These are phyloP conservation scores for Ogataea nitratoaversa DNA, from an alignment of 805 yeast genomes.

Conservation along the genomic window DNA sequence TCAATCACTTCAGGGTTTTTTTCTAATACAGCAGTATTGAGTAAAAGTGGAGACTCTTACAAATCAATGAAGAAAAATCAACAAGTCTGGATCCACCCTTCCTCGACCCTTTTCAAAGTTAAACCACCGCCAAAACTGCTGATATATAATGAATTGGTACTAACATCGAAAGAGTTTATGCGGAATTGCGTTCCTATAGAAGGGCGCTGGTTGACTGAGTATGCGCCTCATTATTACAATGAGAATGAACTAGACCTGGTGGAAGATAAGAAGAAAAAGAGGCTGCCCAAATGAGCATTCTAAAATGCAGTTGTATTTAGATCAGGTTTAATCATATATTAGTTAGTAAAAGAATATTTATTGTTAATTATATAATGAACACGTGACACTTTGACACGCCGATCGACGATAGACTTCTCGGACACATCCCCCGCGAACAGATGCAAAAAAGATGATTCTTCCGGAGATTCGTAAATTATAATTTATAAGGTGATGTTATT, in stretches of 20 bases:
- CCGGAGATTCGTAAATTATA: too few relatives aligned
- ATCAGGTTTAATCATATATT: too few relatives aligned
- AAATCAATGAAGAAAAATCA: slow-evolving; percentile 62
- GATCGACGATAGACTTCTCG: too few relatives aligned
- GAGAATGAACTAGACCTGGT: slow-evolving; percentile 10
- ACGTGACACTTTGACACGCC: too few relatives aligned
- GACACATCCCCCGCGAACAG: too few relatives aligned
- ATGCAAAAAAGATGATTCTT: too few relatives aligned
- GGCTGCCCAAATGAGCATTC: background rate
- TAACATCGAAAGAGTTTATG: slow-evolving; percentile 88
- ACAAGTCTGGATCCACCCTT: slow-evolving; percentile 81
- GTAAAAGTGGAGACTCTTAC: slow-evolving; percentile 64
- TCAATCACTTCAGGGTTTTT: slow-evolving; percentile 67
- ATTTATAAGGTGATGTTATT: too few relatives aligned
- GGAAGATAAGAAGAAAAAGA: background rate
- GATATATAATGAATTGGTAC: slow-evolving; percentile 76
- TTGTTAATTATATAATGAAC: too few relatives aligned
- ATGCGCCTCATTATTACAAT: slow-evolving; percentile 59
- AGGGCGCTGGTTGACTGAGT: slow-evolving; percentile 67
- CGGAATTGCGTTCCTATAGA: slow-evolving; percentile 70
- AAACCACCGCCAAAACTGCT: slow-evolving; percentile 74
- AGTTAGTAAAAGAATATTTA: too few relatives aligned
- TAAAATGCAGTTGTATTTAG: too few relatives aligned
- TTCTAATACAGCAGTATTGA: slow-evolving; percentile 57
- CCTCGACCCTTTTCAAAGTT: slow-evolving; percentile 59